Conservation (phyloP, 2,329 filamentous ascomycete species). For the Pestalotiopsis sp. region DNA sequence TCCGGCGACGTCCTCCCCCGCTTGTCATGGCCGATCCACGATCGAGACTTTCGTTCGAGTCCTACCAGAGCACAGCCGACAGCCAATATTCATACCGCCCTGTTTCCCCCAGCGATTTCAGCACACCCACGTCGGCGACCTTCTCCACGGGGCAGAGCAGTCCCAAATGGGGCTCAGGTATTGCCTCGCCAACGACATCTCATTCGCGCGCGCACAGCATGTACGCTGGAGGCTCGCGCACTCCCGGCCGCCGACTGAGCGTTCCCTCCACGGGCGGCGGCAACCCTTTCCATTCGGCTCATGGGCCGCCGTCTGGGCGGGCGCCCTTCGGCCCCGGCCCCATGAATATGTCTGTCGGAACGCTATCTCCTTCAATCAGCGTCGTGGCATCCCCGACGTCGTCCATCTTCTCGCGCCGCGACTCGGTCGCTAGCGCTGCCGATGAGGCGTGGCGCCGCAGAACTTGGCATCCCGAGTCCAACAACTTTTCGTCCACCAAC, state of each 20-base stretch:
- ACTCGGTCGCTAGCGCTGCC: constrained; percentile 61
- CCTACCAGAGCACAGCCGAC: constrained; percentile 65
- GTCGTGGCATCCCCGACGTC: constrained; percentile 67
- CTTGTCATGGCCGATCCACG: constrained; percentile 81
- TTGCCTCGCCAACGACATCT: constrained; percentile 73
- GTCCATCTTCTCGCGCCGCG: constrained; percentile 64
- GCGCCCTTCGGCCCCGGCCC: constrained; percentile 56
- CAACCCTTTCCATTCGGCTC: constrained; percentile 73
- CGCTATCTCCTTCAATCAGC: constrained; percentile 61
- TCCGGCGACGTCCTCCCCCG: constrained; percentile 73
- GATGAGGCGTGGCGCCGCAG: constrained; percentile 81
- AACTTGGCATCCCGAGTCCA: constrained; percentile 87
- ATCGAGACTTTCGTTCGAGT: constrained; percentile 67
- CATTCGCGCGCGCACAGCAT: constrained; percentile 73
- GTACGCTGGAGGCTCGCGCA: constrained; percentile 63
- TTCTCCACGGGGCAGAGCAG: constrained; percentile 78
- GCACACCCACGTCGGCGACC: constrained; percentile 81
- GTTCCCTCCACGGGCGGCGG: constrained; percentile 67
- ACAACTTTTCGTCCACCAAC: constrained; percentile 59
- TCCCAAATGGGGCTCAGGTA: constrained; percentile 69
- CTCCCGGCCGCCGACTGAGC: constrained; percentile 75
- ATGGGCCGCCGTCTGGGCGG: constrained; percentile 56
- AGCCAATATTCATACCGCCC: constrained; percentile 67
- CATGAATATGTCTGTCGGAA: constrained; percentile 55
- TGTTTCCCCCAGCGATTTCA: constrained; percentile 72